Evolutionary conservation across 768 basidiomycete genomes (phyloP), one percentile per base, ranked within the genome.

Genomic region (Boletus sp.): DNA sequence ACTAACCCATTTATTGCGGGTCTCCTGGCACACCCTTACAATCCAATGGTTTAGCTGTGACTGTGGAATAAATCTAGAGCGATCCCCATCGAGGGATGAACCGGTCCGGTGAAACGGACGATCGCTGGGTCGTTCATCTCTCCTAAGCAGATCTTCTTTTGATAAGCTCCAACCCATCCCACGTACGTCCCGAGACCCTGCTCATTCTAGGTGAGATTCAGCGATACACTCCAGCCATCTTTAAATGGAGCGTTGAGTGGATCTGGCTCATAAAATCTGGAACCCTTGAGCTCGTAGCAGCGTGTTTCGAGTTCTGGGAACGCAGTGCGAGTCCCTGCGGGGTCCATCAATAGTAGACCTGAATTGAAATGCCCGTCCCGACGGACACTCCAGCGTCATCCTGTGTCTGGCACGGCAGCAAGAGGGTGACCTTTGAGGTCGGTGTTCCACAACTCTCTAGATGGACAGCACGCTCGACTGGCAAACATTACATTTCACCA

Each of bases 1-100:
- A 4, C 80, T 80, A 83, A 42, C 75, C 76, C 7, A 60, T 56
- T 15, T 64, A n/a, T n/a, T n/a, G n/a, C 0, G 81, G 80, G 56
- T 83, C 75, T 6, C 75, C 75, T n/a, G 78, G 80, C 3, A 5
- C 25, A 25, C 25, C 25, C 25, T 4, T 25, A 25, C 5, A 25
- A 25, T 25, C 25, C 25, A 5, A 25, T 25, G 25, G 25, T 25
- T 25, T 83, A 3, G 78, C 70, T 1, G 34, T 35, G 25, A 7
- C 25, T n/a, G 11, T 13, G 46, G 23, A 14, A 10, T 33, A 23
- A 25, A 23, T 38, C 47, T n/a, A n/a, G 47, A 41, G 29, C 27
- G 8, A 2, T 27, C 17, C 9, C 43, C 35, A 27, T n/a, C 13
- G n/a, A 25, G 13, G 47, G 47, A 17, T 37, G 46, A 47, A 47